Evolutionary conservation across 139 green algal genomes (phyloP).

Genomic region (Closterium sp.): DNA sequence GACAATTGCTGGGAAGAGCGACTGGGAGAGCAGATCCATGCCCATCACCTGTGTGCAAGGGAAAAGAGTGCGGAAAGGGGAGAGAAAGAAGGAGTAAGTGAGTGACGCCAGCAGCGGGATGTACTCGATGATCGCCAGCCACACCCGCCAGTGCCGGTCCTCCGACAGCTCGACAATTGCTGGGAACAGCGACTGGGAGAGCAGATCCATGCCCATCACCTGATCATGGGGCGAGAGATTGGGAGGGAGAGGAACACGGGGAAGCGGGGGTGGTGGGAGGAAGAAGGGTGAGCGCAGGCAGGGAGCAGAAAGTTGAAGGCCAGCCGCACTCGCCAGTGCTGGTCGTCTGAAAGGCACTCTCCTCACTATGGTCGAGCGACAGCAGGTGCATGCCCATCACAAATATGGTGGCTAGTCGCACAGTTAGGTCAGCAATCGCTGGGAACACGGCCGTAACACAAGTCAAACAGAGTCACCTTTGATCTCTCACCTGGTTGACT

Average conservation of each 20-base stretch:
- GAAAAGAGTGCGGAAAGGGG: too few species aligned
- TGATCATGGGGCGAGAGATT: too few species aligned
- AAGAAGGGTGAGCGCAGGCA: background rate
- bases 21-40: slow-evolving; percentile 89
- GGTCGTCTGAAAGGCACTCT: slow-evolving; percentile 95
- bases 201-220: slow-evolving; percentile 91
- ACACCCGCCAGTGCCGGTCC: slow-evolving; percentile 98
- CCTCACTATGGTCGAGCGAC: slow-evolving; percentile 89
- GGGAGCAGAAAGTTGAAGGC: slow-evolving; percentile 72
- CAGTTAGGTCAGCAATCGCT: too few species aligned
- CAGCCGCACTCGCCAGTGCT: slow-evolving; percentile 95
- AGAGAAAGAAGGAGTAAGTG: background rate
- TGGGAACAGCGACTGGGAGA: slow-evolving; percentile 89
- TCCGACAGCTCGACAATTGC: slow-evolving; percentile 94
- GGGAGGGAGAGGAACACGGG: too few species aligned
- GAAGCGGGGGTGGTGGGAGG: background rate
- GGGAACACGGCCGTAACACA: too few species aligned
- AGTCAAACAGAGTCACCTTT: too few species aligned
- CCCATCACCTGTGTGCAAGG: slow-evolving; percentile 91
- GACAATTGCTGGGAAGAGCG: slow-evolving; percentile 92
- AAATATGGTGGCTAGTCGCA: too few species aligned
- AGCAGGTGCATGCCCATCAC: slow-evolving; percentile 94
- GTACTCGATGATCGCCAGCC: slow-evolving; percentile 97
- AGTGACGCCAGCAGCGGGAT: slow-evolving; percentile 86
- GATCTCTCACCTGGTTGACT: too few species aligned